phyloP scores from a whole-genome alignment of 495 filamentous ascomycete genomes.

The Penicillium coprophilum region DNA sequence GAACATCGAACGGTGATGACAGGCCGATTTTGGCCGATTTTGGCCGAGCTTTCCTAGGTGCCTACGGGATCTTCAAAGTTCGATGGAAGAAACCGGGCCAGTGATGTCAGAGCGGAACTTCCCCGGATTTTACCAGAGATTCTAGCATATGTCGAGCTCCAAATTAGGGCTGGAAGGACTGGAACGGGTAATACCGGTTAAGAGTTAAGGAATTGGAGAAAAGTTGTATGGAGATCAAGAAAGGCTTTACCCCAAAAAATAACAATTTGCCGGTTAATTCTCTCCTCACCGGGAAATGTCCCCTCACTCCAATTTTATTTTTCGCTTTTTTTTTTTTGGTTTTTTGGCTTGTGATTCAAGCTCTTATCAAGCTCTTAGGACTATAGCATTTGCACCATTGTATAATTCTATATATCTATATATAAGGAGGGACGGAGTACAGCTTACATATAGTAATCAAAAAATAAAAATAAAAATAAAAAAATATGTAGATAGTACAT shows the following conservation, averaged over 20 bases:
- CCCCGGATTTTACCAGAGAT: constrained; percentile 6
- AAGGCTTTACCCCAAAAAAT: constrained; percentile 3
- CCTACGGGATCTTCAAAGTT: background rate
- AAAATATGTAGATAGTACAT: constrained; percentile 4
- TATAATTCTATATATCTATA: too few relatives aligned
- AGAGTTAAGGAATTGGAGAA: background rate
- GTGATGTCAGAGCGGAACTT: constrained; percentile 8
- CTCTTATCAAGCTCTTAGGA: too few relatives aligned
- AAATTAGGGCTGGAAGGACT: too few relatives aligned
- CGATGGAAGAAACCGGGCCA: constrained; percentile 9
- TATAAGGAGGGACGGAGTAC: too few relatives aligned
- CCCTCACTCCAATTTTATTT: constrained; percentile 30
- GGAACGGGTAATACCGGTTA: constrained; percentile 8
- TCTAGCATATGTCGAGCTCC: too few relatives aligned
- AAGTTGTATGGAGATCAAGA: background rate
- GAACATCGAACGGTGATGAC: background rate
- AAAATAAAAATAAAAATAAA: background rate
- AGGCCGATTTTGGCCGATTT: constrained; percentile 5
- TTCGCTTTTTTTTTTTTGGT: background rate
- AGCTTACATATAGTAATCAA: background rate
- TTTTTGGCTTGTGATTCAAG: constrained; percentile 9
- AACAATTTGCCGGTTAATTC: constrained; percentile 35
- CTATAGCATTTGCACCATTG: too few relatives aligned
- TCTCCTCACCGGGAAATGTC: constrained; percentile 35
- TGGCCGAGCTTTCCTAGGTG: background rate